These are phyloP conservation scores for Podaxis mareebaensis DNA, from an alignment of 768 basidiomycete genomes.

Conservation along the genomic window DNA sequence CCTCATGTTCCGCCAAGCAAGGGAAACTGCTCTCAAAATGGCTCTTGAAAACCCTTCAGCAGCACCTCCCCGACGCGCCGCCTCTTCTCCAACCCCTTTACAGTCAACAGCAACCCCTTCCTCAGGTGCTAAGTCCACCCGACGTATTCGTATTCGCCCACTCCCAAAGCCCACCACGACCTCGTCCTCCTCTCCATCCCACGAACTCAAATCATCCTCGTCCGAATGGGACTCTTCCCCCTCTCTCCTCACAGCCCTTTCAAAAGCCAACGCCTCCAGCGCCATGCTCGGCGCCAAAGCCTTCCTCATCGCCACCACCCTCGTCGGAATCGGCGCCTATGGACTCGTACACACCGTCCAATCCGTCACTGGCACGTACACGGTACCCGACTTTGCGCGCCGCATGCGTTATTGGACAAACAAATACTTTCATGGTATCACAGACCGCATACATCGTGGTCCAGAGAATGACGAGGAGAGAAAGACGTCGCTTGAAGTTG, in stretches of 20 bases:
- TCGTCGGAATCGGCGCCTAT: conserved; percentile 52
- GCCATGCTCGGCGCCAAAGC: conserved; percentile 62
- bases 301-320: conserved; percentile 61
- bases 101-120: conserved; percentile 4
- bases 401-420: conserved; percentile 4
- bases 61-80: conserved; percentile 34
- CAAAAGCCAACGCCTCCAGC: conserved; percentile 44
- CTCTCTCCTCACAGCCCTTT: conserved; percentile 37
- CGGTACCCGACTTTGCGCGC: conserved; percentile 41
- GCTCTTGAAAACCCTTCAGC: conserved; percentile 25
- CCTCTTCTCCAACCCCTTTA: conserved; percentile 3
- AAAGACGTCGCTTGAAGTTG: conserved; percentile 12
- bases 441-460: conserved; percentile 50
- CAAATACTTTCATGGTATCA: conserved; percentile 42
- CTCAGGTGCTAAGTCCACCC: not conserved
- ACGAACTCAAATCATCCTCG: conserved; percentile 19
- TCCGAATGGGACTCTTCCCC: conserved; percentile 30
- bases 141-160: conserved; percentile 4
- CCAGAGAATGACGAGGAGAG: conserved; percentile 34
- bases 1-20: conserved; percentile 34
- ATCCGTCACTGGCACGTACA: conserved; percentile 50
- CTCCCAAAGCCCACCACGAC: conserved; percentile 14
- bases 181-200: conserved; percentile 8
- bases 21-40: conserved; percentile 22
- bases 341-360: conserved; percentile 50